Base-by-base conservation (phyloP, 805 yeast species). In the Zygotorulaspora danielsina region DNA sequence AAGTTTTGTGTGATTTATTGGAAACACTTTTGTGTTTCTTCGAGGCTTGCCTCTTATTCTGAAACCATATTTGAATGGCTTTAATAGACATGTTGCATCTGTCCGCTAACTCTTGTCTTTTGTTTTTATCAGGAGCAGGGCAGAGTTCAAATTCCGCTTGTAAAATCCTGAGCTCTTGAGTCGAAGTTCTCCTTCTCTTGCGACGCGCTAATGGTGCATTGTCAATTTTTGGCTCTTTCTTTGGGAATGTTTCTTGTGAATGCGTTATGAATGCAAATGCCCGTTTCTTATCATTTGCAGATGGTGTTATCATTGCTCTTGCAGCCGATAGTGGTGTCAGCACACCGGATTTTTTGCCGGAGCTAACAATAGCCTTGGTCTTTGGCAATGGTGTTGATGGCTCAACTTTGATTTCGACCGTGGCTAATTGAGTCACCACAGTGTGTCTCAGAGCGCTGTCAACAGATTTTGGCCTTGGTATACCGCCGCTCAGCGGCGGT, bases 11-110 rank as follows among this genome's bases (percentile, higher is more conserved):
- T 9, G 38, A 30, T 18, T 34, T 44, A 20, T 44, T 45, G 17
- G 39, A 35, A 15, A 54, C 46, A 12, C 46, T 56, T 31, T 61
- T 67, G 42, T 66, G 71, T 51, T 80, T 77, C 54, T 88, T 75
- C 47, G 82, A 65, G 25, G 89, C 74, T 64, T 90, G 97, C 63
- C 98, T 77, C 63, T 80, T 84, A 65, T 93, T 93, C 66, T 93
- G 98, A 67, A 93, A 93, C 98, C 98, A 93, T 47, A 90, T 87
- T 67, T 93, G 98, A 24, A 93, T 95, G 2, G 97, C 96, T 62
- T 89, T 87, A 63, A 89, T 97, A n/a, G 90, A 78, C 97, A 93
- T 93, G 50, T 79, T 80, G 28, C 93, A 94, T 48, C 71, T 76
- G 20, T 67, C 63, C 4, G 97, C 96, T 49, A 93, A 84, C 48